These are phyloP conservation scores for Aspergillus leporis DNA, from an alignment of 495 filamentous ascomycete species.

Conservation along the genomic window DNA sequence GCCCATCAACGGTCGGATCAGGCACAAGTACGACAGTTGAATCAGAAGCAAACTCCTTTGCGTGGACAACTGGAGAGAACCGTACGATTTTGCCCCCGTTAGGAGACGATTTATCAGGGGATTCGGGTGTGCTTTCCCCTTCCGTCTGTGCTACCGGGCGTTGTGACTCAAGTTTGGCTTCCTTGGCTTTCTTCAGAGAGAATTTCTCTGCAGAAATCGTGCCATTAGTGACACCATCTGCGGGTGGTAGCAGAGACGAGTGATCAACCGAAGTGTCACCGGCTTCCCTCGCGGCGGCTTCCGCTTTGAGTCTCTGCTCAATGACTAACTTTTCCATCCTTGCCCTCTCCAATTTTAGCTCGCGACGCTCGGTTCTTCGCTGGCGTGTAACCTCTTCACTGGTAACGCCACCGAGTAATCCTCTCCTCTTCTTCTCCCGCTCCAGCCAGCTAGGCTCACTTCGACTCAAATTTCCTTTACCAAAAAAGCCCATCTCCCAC, in stretches of 20 bases:
- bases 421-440: conserved; percentile 71
- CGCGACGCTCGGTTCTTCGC: conserved; percentile 74
- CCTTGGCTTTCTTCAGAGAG: conserved; percentile 44
- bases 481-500: conserved; percentile 96
- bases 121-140: conserved; percentile 5
- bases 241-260: conserved; percentile 14
- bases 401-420: conserved; percentile 59
- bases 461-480: conserved; percentile 87
- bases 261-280: conserved; percentile 15
- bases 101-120: conserved; percentile 10
- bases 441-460: conserved; percentile 94
- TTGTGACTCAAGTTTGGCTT: conserved; percentile 35
- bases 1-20: conserved; percentile 26
- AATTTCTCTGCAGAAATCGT: conserved; percentile 33
- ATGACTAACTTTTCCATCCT: conserved; percentile 77
- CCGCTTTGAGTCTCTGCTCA: conserved; percentile 65
- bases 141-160: conserved; percentile 22
- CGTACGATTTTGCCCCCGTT: conserved; percentile 59
- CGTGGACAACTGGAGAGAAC: conserved; percentile 62
- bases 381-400: conserved; percentile 78
- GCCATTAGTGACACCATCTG: conserved; percentile 23
- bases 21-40: conserved; percentile 41
- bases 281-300: conserved; percentile 48
- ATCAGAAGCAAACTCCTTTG: conserved; percentile 51
- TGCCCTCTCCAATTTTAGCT: conserved; percentile 89